Base-by-base conservation (phyloP, 352 stramenopile species). In the Phytophthora pinifolia region DNA sequence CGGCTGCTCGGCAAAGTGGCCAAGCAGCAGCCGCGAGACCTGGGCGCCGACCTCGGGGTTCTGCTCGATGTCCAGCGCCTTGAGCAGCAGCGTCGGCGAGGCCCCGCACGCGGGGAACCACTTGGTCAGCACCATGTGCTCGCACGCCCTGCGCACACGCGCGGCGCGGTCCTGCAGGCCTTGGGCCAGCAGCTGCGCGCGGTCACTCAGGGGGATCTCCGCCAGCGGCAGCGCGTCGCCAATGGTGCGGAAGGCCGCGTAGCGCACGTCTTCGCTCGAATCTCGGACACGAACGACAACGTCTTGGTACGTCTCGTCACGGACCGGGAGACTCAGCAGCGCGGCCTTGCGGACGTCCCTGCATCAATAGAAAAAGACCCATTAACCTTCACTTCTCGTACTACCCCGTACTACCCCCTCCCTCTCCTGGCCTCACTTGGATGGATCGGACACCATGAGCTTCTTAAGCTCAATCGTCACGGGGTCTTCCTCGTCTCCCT, bases 241-340 rank as follows among this genome's bases (percentile, higher is more conserved):
- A 8, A 90, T 70, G 6, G 78, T 72, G n/a, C 65, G 46, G 55
- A 89, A 89, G 6, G 76, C 79, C 9, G 75, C 69, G 25, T 71
- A 58, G 2, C 83, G 83, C 12, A 93, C 80, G 18, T 90, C 80
- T 39, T 86, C 74, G 48, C 62, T 88, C 5, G 73, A 62, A 43
- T 93, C 83, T 13, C 83, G 80, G n/a, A 88, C 80, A n/a, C 83
- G 83, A n/a, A 89, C 68, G 6, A 89, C 61, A 20, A 93, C 47
- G 18, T 88, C 74, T 9, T 67, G 51, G 42, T 79, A 83, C 17
- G 70, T 57, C 13, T 70, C 48, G n/a, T 65, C 50, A 2, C 61
- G 82, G 31, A 86, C 49, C 3, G 58, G 59, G n/a, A 93, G 52
- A 49, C 69, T 88, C 7, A 70, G 49, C 13, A 88, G 46, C 8